Conservation (phyloP, 306 rosid genomes). For the Castanopsis chinensis region DNA sequence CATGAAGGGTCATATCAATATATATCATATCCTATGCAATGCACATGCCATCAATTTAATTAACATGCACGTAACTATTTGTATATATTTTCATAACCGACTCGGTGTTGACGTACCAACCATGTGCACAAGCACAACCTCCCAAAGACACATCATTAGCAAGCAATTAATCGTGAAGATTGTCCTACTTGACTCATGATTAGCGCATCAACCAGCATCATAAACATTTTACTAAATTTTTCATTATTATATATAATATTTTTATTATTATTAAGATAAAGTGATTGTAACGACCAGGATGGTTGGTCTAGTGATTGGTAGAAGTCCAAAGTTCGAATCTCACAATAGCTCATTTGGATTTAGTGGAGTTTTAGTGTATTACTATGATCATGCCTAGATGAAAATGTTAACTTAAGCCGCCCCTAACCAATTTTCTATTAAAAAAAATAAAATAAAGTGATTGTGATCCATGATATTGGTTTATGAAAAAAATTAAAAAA, state of each 20-base stretch:
- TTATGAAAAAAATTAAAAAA: no score
- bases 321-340: no score
- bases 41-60: not conserved
- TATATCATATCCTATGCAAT: not conserved
- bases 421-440: no score
- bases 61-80: not conserved
- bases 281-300: no score
- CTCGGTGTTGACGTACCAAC: not conserved
- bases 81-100: not conserved
- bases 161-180: not conserved
- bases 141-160: not conserved
- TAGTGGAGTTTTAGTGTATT: no score
- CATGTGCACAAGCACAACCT: not conserved
- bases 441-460: no score
- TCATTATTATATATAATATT: no score
- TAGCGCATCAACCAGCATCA: not conserved
- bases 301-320: no score
- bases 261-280: no score
- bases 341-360: no score
- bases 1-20: not conserved
- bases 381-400: accelerated
- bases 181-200: not conserved
- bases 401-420: accelerated
- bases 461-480: no score
- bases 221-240: not conserved